Conservation (phyloP, 441 rosid genomes). For the Melastoma candidum region DNA sequence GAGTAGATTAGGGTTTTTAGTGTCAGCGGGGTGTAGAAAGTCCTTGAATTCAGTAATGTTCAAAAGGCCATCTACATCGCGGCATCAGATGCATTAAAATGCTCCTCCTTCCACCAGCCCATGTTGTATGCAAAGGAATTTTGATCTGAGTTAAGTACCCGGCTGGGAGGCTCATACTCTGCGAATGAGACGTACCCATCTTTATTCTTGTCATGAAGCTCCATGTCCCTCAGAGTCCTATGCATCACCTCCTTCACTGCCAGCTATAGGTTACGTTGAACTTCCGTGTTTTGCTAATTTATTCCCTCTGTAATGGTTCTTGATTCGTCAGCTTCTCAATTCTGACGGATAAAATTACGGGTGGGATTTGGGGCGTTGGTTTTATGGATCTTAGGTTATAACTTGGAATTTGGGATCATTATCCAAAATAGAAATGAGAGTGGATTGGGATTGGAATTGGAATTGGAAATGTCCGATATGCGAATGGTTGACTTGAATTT, state of each 20-base stretch:
- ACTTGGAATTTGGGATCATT: no score
- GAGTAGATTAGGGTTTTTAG: constrained; percentile 61
- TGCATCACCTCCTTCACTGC: constrained; percentile 60
- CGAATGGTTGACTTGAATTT: no score
- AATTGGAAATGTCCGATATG: no score
- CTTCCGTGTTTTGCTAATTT: constrained; percentile 20
- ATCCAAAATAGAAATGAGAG: no score
- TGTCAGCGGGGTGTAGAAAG: constrained; percentile 95
- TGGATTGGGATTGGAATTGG: no score
- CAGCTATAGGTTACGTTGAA: constrained; percentile 72
- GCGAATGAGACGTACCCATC: constrained; percentile 67
- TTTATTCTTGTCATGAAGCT: constrained; percentile 74
- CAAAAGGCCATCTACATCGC: constrained; percentile 82
- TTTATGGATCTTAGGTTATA: no score
- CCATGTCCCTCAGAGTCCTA: constrained; percentile 78
- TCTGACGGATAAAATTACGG: no score
- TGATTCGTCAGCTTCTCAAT: no score
- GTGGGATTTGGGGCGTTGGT: no score
- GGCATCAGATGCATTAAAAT: constrained; percentile 89
- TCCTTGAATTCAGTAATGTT: constrained; percentile 89
- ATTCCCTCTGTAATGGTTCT: no score
- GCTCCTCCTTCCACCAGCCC: constrained; percentile 99
- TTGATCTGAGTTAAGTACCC: constrained; percentile 64
- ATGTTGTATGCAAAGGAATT: constrained; percentile 62
- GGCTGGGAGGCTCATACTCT: constrained; percentile 85